phyloP scores from a whole-genome alignment of 169 alveolate species.

The Cyclospora cayetanensis region DNA sequence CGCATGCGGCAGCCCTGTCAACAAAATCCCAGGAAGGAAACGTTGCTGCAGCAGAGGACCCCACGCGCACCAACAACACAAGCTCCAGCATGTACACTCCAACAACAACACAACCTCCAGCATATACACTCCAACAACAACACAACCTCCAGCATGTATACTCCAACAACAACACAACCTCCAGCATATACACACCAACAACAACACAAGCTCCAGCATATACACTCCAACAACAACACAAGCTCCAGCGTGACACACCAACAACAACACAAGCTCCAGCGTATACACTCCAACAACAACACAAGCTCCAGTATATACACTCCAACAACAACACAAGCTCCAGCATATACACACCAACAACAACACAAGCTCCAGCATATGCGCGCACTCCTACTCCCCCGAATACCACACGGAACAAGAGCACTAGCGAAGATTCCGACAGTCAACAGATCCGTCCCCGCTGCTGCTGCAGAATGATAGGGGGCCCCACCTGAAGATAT shows the following conservation, averaged over 20 bases:
- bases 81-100: background rate
- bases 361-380: too few relatives aligned
- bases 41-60: background rate
- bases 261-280: background rate
- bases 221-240: background rate
- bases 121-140: background rate
- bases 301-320: slow-evolving; percentile 2
- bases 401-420: too few relatives aligned
- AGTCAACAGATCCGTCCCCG: too few relatives aligned
- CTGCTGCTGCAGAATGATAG: too few relatives aligned
- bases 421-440: too few relatives aligned
- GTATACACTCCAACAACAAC: background rate
- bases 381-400: too few relatives aligned
- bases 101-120: background rate
- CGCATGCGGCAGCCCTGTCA: background rate
- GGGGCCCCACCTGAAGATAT: slow-evolving; percentile 3
- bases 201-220: background rate
- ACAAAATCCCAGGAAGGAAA: slow-evolving; percentile 16
- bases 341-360: background rate
- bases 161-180: background rate
- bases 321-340: background rate
- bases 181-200: background rate
- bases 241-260: background rate
- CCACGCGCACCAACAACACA: background rate
- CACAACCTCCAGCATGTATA: background rate